Evolutionary conservation across 2,329 filamentous ascomycete genomes (phyloP).

Genomic region (Aureobasidium vineae): DNA sequence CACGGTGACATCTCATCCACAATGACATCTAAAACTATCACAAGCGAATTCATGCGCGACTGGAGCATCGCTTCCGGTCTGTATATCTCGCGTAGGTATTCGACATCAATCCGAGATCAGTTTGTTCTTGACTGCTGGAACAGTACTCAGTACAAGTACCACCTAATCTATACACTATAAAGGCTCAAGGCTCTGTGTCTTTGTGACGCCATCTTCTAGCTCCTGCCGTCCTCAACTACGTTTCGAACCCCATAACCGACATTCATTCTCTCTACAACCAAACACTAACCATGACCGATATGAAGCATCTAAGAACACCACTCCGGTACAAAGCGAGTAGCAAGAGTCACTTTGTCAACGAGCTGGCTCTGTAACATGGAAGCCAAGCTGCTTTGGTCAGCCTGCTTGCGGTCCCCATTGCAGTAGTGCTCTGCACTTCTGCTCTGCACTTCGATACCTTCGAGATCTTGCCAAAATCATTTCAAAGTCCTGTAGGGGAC

Average conservation of each 20-base stretch:
- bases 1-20: conserved; percentile 9
- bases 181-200: background rate
- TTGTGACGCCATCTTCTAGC: background rate
- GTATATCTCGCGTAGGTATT: too few relatives aligned
- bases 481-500: background rate
- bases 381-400: background rate
- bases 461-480: background rate
- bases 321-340: background rate
- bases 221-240: background rate
- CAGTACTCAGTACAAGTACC: background rate
- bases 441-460: too few relatives aligned
- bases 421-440: background rate
- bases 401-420: background rate
- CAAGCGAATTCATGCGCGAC: background rate
- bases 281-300: background rate
- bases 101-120: too few relatives aligned
- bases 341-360: background rate
- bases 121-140: background rate
- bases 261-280: background rate
- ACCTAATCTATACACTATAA: background rate
- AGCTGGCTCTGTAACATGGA: background rate
- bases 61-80: background rate
- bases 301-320: background rate
- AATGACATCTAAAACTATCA: background rate
- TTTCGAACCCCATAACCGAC: background rate